Evolutionary conservation across 495 filamentous ascomycete genomes (phyloP).

Genomic region (Penicillium verhagenii): DNA sequence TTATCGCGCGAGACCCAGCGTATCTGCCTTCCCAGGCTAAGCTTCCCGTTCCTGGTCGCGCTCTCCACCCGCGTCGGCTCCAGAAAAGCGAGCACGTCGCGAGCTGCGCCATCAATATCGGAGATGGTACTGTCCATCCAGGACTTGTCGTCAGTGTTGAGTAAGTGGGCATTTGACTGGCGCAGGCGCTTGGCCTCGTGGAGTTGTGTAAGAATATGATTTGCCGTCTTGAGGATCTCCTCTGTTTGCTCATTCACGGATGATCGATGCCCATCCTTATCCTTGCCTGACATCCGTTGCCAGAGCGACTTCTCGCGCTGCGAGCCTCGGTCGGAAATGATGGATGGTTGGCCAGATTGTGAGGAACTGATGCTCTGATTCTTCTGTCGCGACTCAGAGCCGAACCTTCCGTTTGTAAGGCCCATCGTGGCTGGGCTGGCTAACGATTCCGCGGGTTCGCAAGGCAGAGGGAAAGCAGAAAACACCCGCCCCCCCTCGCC

Average conservation of each 20-base stretch:
- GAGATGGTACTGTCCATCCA: constrained; percentile 25
- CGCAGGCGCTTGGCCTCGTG: constrained; percentile 24
- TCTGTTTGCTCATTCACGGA: constrained; percentile 21
- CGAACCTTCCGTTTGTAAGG: not conserved
- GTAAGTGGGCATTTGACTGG: constrained; percentile 9
- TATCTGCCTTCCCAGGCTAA: constrained; percentile 19
- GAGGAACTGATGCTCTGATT: not conserved
- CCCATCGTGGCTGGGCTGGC: not conserved
- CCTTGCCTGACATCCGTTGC: not conserved
- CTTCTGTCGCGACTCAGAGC: not conserved
- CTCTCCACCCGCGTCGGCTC: constrained; percentile 20
- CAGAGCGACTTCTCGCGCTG: not conserved
- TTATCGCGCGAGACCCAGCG: constrained; percentile 27
- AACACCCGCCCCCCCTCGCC: not conserved
- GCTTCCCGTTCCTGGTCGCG: constrained; percentile 10
- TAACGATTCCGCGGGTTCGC: not conserved
- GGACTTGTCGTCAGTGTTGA: constrained; percentile 14
- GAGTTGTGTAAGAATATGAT: constrained; percentile 21
- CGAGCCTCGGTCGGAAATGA: not conserved
- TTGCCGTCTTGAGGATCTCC: constrained; percentile 23
- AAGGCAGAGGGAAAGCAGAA: not conserved
- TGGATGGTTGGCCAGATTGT: not conserved
- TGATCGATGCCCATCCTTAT: not conserved
- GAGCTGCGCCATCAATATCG: constrained; percentile 21
- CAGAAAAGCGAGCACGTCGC: constrained; percentile 17